A percentile compares a stretch with the other conserved stretches of the same genome.
These are phyloP conservation scores for Lactarius sp. DNA, from an alignment of 768 basidiomycete species.

Conservation along the genomic window DNA sequence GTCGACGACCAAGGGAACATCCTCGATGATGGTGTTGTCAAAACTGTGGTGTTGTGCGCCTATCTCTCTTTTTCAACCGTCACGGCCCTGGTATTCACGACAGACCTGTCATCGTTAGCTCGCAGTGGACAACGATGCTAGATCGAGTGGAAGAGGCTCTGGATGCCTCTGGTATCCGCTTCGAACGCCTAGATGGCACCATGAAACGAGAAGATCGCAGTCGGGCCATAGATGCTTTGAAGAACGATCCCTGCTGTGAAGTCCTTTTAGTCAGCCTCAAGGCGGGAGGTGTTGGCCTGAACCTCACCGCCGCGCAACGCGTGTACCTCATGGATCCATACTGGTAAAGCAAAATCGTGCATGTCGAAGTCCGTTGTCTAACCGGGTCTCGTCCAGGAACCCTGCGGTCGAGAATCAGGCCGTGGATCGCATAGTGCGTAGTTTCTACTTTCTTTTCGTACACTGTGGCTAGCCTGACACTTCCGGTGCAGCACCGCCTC, in stretches of 20 bases:
- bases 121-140: conserved; percentile 93
- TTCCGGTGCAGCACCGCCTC: conserved; percentile 70
- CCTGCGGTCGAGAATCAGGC: conserved; percentile 97
- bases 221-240: conserved; percentile 87
- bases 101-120: conserved; percentile 42
- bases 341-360: conserved; percentile 48
- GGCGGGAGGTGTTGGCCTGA: conserved; percentile 95
- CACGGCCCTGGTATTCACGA: conserved; percentile 2
- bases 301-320: conserved; percentile 89
- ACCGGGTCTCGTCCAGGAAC: conserved; percentile 53
- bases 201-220: conserved; percentile 97
- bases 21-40: conserved; percentile 65
- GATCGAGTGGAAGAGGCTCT: conserved; percentile 91
- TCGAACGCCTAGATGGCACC: conserved; percentile 91
- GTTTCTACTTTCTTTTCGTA: conserved; percentile 20
- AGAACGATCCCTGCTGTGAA: conserved; percentile 85
- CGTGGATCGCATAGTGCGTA: conserved; percentile 88
- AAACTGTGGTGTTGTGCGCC: conserved; percentile 94
- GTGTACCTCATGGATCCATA: conserved; percentile 98
- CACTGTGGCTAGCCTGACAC: background rate
- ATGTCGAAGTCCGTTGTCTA: background rate
- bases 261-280: conserved; percentile 93
- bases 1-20: conserved; percentile 69
- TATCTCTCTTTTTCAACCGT: conserved; percentile 13
- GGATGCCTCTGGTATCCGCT: conserved; percentile 74